These are phyloP conservation scores for Penicillium robsamsonii DNA, from an alignment of 495 filamentous ascomycete species.

Conservation along the genomic window DNA sequence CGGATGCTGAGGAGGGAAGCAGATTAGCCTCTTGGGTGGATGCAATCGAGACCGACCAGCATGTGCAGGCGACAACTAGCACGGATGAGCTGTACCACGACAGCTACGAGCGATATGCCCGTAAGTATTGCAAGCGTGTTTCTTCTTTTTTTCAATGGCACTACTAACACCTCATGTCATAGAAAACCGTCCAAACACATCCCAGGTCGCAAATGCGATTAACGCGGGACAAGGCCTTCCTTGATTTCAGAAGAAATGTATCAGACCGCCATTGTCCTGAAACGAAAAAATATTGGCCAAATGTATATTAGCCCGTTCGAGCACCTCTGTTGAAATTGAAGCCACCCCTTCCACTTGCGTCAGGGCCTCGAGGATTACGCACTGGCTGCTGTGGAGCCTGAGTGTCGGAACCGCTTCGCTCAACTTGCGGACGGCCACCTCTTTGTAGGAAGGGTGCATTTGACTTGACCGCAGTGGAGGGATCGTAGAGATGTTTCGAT, in stretches of 20 bases:
- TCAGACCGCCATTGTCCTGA: not conserved
- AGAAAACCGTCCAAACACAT: slow-evolving; percentile 63
- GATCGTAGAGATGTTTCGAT: slow-evolving; percentile 68
- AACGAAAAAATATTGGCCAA: not conserved
- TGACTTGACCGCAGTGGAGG: slow-evolving; percentile 61
- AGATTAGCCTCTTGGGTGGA: slow-evolving; percentile 76
- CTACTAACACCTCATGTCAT: slow-evolving; percentile 19
- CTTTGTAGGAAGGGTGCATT: slow-evolving; percentile 53
- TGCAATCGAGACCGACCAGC: slow-evolving; percentile 74
- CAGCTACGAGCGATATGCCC: slow-evolving; percentile 65
- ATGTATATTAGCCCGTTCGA: slow-evolving; percentile 32
- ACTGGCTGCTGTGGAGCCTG: slow-evolving; percentile 55
- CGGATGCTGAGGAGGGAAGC: slow-evolving; percentile 63
- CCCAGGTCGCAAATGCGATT: slow-evolving; percentile 56
- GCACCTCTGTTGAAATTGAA: slow-evolving; percentile 61
- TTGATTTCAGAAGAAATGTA: slow-evolving; percentile 13
- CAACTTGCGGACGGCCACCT: slow-evolving; percentile 42
- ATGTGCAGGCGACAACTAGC: slow-evolving; percentile 76
- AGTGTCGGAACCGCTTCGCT: slow-evolving; percentile 40
- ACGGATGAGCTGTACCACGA: slow-evolving; percentile 70
- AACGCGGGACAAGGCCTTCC: slow-evolving; percentile 56
- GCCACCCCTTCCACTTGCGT: slow-evolving; percentile 70
- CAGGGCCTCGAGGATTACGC: slow-evolving; percentile 71
- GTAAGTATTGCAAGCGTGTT: slow-evolving; percentile 38
- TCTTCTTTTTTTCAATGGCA: not conserved